Evolutionary conservation across 306 rosid genomes (phyloP).

Genomic region (Glycine tomentella): DNA sequence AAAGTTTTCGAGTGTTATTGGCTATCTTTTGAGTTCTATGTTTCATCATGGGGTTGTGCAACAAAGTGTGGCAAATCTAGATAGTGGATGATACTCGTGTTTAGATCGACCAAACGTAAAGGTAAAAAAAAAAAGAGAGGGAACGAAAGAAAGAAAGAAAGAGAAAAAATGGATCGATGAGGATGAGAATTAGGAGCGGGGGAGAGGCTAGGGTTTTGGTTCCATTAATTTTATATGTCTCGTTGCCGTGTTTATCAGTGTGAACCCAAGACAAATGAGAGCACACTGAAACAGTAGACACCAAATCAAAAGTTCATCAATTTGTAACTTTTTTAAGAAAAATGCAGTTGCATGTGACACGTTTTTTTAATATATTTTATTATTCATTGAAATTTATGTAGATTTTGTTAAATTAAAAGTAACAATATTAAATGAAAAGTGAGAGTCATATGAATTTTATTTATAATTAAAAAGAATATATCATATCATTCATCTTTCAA

Average conservation of each 20-base stretch:
- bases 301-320: neutral
- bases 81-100: constrained; percentile 4
- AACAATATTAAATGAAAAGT: neutral
- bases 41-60: neutral
- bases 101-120: constrained; percentile 31
- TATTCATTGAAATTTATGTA: neutral
- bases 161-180: neutral
- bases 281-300: neutral
- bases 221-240: constrained; percentile 8
- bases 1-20: neutral
- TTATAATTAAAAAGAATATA: neutral
- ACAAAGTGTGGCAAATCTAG: neutral
- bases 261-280: constrained; percentile 13
- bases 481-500: neutral
- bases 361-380: neutral
- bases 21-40: neutral
- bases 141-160: neutral
- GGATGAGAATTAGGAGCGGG: neutral
- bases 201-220: constrained; percentile 36
- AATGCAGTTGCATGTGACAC: neutral
- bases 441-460: neutral
- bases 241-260: neutral
- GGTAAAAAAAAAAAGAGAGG: neutral
- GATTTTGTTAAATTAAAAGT: neutral
- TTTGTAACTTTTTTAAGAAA: neutral